Evolutionary conservation across 257 asterid genomes (phyloP).

Genomic region (Cynanchum wilfordii): DNA sequence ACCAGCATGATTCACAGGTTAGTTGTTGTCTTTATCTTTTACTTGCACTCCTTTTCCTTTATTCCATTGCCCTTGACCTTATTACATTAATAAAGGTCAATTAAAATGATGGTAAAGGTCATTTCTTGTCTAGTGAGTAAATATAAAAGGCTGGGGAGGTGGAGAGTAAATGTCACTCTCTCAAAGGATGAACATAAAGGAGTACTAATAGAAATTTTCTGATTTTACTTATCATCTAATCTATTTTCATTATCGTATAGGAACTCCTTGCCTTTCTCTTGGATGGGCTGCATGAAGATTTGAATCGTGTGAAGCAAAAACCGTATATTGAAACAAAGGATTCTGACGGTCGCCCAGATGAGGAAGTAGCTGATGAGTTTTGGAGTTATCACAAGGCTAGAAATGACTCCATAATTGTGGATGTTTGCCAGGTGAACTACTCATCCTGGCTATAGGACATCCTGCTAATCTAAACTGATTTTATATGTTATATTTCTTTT

Average conservation of each 20-base stretch:
- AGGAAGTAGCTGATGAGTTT: slow-evolving; percentile 84
- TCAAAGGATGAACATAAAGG: neutral
- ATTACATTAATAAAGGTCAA: neutral
- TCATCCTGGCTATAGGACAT: slow-evolving; percentile 1
- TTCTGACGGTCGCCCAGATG: slow-evolving; percentile 75
- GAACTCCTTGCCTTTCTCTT: slow-evolving; percentile 96
- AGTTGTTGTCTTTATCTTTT: neutral
- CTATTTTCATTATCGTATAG: slow-evolving; percentile 27
- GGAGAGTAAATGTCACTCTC: neutral
- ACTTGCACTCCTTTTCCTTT: neutral
- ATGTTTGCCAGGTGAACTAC: slow-evolving; percentile 72
- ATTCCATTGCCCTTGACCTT: neutral
- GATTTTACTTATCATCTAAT: neutral
- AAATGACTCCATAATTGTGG: slow-evolving; percentile 90
- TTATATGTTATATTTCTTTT: neutral
- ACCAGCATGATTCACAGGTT: slow-evolving; percentile 99
- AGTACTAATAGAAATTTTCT: neutral
- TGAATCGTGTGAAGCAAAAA: slow-evolving; percentile 93
- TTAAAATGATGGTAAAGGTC: no score
- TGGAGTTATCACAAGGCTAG: slow-evolving; percentile 97
- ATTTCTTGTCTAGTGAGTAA: neutral
- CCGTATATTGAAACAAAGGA: slow-evolving; percentile 85
- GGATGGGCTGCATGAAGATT: slow-evolving; percentile 96
- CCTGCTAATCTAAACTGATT: neutral
- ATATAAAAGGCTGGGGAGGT: neutral